Base-by-base conservation (phyloP, 768 basidiomycete genomes). In the Auriscalpium microsporum region DNA sequence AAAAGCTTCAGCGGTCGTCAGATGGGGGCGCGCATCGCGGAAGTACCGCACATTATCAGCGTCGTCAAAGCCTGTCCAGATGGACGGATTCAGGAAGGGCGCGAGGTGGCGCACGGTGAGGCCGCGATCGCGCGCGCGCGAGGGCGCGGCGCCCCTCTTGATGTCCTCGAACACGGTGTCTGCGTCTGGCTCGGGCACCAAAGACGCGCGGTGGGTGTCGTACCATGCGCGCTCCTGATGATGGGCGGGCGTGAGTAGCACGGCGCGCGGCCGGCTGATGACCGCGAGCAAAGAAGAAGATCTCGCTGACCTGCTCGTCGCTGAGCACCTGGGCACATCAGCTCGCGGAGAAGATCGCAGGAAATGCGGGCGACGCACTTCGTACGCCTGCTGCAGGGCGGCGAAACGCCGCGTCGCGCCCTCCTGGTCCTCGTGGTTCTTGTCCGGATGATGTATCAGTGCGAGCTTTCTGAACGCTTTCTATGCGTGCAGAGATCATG, bases 211-310 rank as follows among this genome's bases (percentile, higher is more conserved):
- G 68, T 98, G 95, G 5, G 84, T 84, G 70, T 99, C 96, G 69
- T 99, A 99, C 90, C 94, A 99, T 45, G 96, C 94, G 62, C 96
- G 78, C 77, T 98, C 95, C 89, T 95, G 53, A 9, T 42, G 19
- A 23, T 8, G 14, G 17, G 16, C 16, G 16, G 23, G 23, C 28
- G 42, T 19, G 42, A 16, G 14, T 44, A 16, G 19, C 16, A 6
- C 14, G 14, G 16, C 42, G 42, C 14, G 19, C 4, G 4, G 3
- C 42, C 19, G 19, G 16, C 42, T 14, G 42, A 14, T 44, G 42
- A 44, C 47, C 13, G 3, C 14, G 6, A 23, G 16, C 6, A 13
- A 33, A 35, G 33, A 14, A 23, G 46, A 50, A 45, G 49, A 45
- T 10, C 35, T 33, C 28, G 59, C 81, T 71, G 72, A 91, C 93